Base-by-base conservation (phyloP, 2,329 filamentous ascomycete genomes). In the Fusarium longipes region DNA sequence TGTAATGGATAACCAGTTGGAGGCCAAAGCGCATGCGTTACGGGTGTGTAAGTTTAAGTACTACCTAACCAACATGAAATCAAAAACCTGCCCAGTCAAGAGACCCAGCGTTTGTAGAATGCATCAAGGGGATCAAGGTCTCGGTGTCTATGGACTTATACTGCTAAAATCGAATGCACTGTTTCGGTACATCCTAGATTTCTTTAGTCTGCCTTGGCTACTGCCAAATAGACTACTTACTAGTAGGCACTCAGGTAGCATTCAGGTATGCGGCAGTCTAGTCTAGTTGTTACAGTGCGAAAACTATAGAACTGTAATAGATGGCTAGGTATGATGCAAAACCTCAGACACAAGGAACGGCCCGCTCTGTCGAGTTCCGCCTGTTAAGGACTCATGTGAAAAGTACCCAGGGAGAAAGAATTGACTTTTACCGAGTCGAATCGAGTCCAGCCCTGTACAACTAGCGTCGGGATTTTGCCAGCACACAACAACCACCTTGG, bases 311-410 rank as follows among this genome's bases (percentile, higher is more conserved):
- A 20, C 43, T 61, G 49, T 22, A 39, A 52, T 50, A 47, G 39
- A 50, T 17, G 39, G 17, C 44, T 30, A 10, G 8, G 3, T 35
- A 33, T 25, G 40, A 56, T 47, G 24, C 39, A 49, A 52, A 40
- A 36, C 40, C 51, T 55, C 51, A 61, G 55, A 68, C 65, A 51
- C 38, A 68, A 68, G 65, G 59, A 40, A 60, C 65, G 65, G 65
- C 60, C 65, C 65, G 65, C 55, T 53, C 10, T 54, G 33, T 25
- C 54, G 25, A 55, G 40, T 15, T 39, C 47, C 42, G 62, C 40
- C 35, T 55, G 50, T 38, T 40, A 10, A 48, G 47, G 15, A 65
- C 39, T 56, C 54, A 45, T 51, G 53, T 52, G n/a, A 55, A 67
- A 56, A 32, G 30, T 33, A 58, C 30, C 30, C 38, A 58, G 35